Conservation (phyloP, 345 rosid genomes). For the Eucalyptus pauciflora region DNA sequence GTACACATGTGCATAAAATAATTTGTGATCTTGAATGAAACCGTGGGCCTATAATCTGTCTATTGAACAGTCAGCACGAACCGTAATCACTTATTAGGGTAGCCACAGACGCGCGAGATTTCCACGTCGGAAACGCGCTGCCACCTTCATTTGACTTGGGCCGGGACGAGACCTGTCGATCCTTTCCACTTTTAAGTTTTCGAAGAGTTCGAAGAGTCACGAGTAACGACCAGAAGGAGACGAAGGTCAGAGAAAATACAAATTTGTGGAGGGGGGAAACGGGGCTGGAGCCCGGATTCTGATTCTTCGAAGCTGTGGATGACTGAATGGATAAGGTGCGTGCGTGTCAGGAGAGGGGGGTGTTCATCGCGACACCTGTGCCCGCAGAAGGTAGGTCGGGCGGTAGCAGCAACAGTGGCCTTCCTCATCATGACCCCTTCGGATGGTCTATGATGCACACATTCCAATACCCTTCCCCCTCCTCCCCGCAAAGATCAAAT, state of each 20-base stretch:
- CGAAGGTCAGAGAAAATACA: neutral
- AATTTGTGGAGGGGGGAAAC: rapidly evolving
- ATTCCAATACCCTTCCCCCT: neutral
- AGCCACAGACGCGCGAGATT: neutral
- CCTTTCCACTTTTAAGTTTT: neutral
- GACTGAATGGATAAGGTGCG: neutral
- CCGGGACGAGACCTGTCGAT: neutral
- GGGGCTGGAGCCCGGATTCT: neutral
- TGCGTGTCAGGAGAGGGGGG: neutral
- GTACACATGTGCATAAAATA: neutral
- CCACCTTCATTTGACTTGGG: neutral
- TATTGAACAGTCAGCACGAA: neutral
- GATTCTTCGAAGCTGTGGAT: neutral
- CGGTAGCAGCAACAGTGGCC: neutral
- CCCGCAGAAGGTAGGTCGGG: neutral
- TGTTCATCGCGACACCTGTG: neutral
- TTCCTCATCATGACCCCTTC: neutral
- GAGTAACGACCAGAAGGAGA: neutral
- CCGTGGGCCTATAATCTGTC: neutral
- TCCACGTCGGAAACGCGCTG: neutral
- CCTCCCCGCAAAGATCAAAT: neutral
- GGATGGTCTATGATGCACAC: neutral
- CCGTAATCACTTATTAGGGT: neutral
- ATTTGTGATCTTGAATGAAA: neutral
- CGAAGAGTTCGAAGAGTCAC: neutral